Percentiles rank a stretch among this genome's conserved stretches.
Conservation (phyloP, 2,329 filamentous ascomycete genomes). For the Trichoderma simmonsii region DNA sequence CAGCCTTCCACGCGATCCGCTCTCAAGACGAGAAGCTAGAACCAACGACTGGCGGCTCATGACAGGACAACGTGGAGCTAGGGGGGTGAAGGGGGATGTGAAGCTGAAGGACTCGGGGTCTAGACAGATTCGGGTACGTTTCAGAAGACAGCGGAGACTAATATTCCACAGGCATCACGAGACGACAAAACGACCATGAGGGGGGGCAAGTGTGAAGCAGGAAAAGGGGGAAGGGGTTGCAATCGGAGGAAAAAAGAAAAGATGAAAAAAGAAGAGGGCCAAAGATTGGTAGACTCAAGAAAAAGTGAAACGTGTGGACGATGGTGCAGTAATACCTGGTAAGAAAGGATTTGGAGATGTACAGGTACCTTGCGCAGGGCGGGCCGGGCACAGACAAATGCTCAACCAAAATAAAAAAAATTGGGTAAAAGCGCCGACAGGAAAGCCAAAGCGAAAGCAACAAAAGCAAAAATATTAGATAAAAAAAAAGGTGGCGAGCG, state of each 20-base stretch:
- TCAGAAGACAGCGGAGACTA: slow-evolving; percentile 11
- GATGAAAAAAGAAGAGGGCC: not conserved
- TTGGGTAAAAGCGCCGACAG: not conserved
- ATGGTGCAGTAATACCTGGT: slow-evolving; percentile 17
- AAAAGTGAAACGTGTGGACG: slow-evolving; percentile 4
- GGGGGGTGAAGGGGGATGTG: slow-evolving; percentile 14
- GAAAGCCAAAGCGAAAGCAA: not conserved
- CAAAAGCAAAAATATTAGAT: not conserved
- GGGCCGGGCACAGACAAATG: not conserved
- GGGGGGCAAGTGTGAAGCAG: not conserved
- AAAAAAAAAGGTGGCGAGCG: not conserved
- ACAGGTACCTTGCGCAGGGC: slow-evolving; percentile 9
- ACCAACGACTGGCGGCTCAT: slow-evolving; percentile 23
- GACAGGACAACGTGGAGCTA: slow-evolving; percentile 18
- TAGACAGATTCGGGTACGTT: slow-evolving; percentile 13
- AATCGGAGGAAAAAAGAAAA: not conserved
- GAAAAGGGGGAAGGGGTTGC: not conserved
- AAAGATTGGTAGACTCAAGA: not conserved
- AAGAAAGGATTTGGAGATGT: slow-evolving; percentile 2
- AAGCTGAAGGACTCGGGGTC: slow-evolving; percentile 1
- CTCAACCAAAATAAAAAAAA: not conserved
- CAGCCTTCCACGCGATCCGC: slow-evolving; percentile 19
- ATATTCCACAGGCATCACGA: slow-evolving; percentile 10
- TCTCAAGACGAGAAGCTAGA: slow-evolving; percentile 20
- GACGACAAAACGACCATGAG: slow-evolving; percentile 2